Percentiles rank a stretch among this genome's conserved stretches.
Conservation (phyloP, 495 filamentous ascomycete genomes). For the Neurospora tetraspora region DNA sequence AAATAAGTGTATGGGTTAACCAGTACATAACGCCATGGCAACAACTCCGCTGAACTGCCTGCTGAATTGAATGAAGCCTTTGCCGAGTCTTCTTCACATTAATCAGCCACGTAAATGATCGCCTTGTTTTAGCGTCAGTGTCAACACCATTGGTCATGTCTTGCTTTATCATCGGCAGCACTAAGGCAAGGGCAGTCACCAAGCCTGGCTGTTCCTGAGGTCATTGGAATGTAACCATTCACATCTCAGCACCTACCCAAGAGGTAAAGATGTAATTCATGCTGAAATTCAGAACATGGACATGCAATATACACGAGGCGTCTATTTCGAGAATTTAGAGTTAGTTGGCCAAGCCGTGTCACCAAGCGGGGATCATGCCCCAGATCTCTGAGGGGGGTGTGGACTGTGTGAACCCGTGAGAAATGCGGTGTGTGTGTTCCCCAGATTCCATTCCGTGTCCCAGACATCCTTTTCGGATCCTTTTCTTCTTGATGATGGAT, state of each 20-base stretch:
- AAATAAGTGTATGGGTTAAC: not conserved
- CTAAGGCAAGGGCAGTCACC: not conserved
- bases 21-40: not conserved
- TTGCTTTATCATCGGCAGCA: not conserved
- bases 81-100: not conserved
- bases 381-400: not conserved
- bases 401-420: not conserved
- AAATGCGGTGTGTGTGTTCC: not conserved
- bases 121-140: too few relatives aligned
- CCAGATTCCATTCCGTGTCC: not conserved
- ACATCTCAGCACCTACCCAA: not conserved
- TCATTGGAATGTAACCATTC: not conserved
- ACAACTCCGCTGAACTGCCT: not conserved
- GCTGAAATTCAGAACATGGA: not conserved
- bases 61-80: not conserved
- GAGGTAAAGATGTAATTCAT: not conserved
- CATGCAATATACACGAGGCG: not conserved
- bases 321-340: not conserved
- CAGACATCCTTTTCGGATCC: not conserved
- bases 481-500: not conserved
- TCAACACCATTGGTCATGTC: not conserved
- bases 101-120: not conserved
- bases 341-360: not conserved
- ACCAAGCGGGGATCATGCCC: not conserved
- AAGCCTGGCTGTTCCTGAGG: not conserved